phyloP scores from a whole-genome alignment of 116 monocot species.

The Trichopus zeylanicus region DNA sequence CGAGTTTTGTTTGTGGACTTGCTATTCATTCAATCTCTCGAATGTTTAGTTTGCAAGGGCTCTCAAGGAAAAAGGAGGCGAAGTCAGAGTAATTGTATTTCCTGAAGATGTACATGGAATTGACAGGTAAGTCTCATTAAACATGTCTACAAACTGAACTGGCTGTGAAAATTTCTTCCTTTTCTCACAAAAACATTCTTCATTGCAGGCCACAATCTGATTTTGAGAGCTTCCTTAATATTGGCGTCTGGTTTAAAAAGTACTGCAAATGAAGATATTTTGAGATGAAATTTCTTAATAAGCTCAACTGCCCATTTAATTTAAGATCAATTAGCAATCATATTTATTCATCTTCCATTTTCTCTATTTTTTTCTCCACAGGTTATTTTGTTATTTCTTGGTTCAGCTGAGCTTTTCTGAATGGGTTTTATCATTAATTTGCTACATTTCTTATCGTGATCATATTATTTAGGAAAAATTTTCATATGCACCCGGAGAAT shows the following conservation, averaged over 20 bases:
- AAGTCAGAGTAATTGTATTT: constrained; percentile 85
- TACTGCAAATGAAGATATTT: constrained; percentile 31
- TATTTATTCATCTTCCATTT: too few relatives aligned
- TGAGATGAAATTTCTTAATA: neutral
- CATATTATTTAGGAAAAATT: too few relatives aligned
- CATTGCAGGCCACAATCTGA: constrained; percentile 86
- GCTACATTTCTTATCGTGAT: too few relatives aligned
- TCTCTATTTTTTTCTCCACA: too few relatives aligned
- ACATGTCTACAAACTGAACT: neutral
- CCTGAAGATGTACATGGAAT: constrained; percentile 82
- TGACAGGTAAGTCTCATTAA: constrained; percentile 39
- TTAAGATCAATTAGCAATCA: too few relatives aligned
- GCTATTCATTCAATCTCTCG: constrained; percentile 1
- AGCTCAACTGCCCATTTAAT: too few relatives aligned
- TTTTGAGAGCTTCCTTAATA: constrained; percentile 90
- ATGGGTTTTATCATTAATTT: too few relatives aligned
- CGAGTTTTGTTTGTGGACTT: too few relatives aligned
- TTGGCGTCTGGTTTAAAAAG: constrained; percentile 94
- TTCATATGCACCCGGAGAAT: too few relatives aligned
- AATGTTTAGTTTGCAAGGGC: constrained; percentile 73
- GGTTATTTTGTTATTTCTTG: too few relatives aligned
- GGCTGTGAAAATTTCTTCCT: neutral
- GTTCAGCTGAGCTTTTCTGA: too few relatives aligned
- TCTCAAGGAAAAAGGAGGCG: constrained; percentile 71
- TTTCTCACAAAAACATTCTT: neutral